Evolutionary conservation across 768 basidiomycete genomes (phyloP).

Genomic region (Tricholoma hemisulphureum): DNA sequence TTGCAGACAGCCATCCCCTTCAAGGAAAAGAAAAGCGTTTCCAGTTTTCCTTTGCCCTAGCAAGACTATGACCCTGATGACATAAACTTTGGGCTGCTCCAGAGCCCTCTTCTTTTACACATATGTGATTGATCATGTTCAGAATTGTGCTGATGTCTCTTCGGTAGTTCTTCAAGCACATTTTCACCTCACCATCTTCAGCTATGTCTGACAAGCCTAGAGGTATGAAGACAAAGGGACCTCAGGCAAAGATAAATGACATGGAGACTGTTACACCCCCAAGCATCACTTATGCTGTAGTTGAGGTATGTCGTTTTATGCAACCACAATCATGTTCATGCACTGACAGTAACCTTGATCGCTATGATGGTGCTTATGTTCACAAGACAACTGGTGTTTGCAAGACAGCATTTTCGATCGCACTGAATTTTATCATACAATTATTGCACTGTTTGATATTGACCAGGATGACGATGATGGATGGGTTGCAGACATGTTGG

Average conservation of each 20-base stretch:
- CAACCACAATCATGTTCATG: not conserved
- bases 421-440: conserved; percentile 2
- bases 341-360: not conserved
- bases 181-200: conserved; percentile 9
- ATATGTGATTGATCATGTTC: not conserved
- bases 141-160: not conserved
- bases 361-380: conserved; percentile 5
- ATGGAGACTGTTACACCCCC: conserved; percentile 1
- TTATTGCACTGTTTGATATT: conserved; percentile 4
- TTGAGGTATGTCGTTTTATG: conserved; percentile 9
- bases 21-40: conserved; percentile 1
- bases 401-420: conserved; percentile 7
- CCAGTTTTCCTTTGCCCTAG: not conserved
- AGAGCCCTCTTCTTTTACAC: conserved; percentile 5
- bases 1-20: conserved; percentile 6
- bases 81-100: conserved; percentile 5
- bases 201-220: not conserved
- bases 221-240: not conserved
- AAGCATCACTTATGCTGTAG: conserved; percentile 11
- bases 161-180: conserved; percentile 10
- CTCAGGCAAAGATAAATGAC: conserved; percentile 7
- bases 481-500: conserved; percentile 5
- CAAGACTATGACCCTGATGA: conserved; percentile 1
- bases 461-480: not conserved
- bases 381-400: conserved; percentile 8